phyloP scores from a whole-genome alignment of 148 eudicot genomes.

The Beta vulgaris region DNA sequence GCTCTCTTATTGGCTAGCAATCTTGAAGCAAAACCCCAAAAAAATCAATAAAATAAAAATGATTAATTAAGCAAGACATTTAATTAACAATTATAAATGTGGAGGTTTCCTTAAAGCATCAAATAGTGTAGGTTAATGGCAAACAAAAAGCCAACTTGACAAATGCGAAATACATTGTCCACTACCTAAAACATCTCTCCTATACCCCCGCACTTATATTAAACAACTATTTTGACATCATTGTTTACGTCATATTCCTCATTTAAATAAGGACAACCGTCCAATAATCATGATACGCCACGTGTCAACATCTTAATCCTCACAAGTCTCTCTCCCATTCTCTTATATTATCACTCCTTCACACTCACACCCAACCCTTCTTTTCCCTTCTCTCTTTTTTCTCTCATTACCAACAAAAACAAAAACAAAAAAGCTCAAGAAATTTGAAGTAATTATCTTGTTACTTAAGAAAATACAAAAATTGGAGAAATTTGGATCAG shows the following conservation, averaged over 20 bases:
- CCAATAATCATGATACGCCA: not conserved
- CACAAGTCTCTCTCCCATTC: not conserved
- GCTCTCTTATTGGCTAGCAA: conserved; percentile 31
- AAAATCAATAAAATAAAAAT: not conserved
- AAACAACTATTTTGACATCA: conserved; percentile 23
- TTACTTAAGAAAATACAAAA: not conserved
- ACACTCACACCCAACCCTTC: conserved; percentile 21
- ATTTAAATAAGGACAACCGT: conserved; percentile 10
- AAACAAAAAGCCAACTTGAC: conserved; percentile 34
- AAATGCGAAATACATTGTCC: conserved; percentile 27
- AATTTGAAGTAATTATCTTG: not conserved
- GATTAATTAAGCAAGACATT: not conserved
- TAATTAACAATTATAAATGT: not conserved
- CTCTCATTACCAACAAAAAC: not conserved
- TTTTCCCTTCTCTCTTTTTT: not conserved
- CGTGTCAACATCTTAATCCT: conserved; percentile 30
- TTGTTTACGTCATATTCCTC: conserved; percentile 25
- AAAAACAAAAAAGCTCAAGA: not conserved
- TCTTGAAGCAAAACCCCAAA: not conserved
- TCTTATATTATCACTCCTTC: conserved; percentile 28
- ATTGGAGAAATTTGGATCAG: not conserved
- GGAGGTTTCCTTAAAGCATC: conserved; percentile 20
- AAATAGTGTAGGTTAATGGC: conserved; percentile 38
- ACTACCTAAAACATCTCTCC: conserved; percentile 24
- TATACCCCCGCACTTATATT: not conserved